Evolutionary conservation across 164 flowering plant species (phyloP), one percentile per base, ranked within the genome.

Genomic region (Piper betle): DNA sequence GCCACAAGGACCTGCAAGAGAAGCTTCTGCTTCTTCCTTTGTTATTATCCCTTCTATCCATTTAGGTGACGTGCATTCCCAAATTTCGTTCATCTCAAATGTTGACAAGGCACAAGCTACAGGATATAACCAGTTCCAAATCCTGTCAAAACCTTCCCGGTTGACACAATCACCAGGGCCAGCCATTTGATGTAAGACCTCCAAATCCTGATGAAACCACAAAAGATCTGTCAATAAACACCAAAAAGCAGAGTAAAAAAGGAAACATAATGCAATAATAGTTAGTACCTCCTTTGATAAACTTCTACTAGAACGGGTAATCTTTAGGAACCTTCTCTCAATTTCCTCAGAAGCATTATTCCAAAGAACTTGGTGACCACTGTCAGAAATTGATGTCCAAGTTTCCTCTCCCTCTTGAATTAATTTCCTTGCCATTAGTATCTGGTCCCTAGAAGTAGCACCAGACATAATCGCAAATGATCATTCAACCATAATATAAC

Each of bases 41-140:
- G 96, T 82, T 62, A 91, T 73, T 56, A 94, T 80, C 41, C 97
- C 99, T 79, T 91, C 95, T 59, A 94, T 86, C 95, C 96, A 91
- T 66, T 70, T 72, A 6, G 96, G 91, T 59, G 86, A 74, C 39
- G 69, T 64, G 53, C 86, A 83, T 56, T 59, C 68, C 97, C 95
- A 94, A 52, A 79, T 61, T 18, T 72, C 64, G 59, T 80, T 88
- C 57, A 85, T 61, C 63, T 69, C 62, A n/a, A 71, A 74, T 64
- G 77, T 80, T 57, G 97, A 88, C 67, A 94, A 60, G 42, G 87
- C 66, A 58, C 62, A 71, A 69, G 96, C 99, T 57, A 91, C 82
- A 3, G 99, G 99, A 70, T 81, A 94, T 59, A 91, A 65, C 99
- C 99, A 94, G 67, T 72, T 65, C 99, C 99, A 94, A 85, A 94